Evolutionary conservation across 2,329 filamentous ascomycete genomes (phyloP), one percentile per base, ranked within the genome.

Genomic region (Colletotrichum abscissum): DNA sequence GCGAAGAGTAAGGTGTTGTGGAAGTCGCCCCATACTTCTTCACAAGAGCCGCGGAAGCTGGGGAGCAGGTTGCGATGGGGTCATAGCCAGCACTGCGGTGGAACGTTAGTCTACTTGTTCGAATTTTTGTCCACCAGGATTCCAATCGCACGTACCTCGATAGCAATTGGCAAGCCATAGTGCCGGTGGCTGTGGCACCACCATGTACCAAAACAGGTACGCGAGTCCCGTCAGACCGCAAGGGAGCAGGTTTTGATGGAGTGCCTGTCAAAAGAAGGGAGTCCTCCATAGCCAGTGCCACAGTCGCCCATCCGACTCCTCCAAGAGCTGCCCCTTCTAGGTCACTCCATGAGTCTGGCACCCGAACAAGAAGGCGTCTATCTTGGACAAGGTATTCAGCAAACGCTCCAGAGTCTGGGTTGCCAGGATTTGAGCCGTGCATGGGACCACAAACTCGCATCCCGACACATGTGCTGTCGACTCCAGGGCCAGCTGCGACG

Each of bases 191-290:
- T 1, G 80, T 80, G 0, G 74, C 77, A 4, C 75, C 80, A 5
- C 80, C 80, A 24, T 80, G 81, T 2, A 81, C 76, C 2, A 81
- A 60, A 3, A 81, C 77, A 1, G 78, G 77, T 11, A 62, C 42
- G 6, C 9, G 59, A 8, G 58, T 19, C 3, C n/a, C 22, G 22
- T 62, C 19, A 78, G 59, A 2, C 62, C 38, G 7, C 66, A 54
- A 7, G 35, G 52, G 73, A 14, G 79, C 38, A 4, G 76, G 76
- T 3, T 78, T 33, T 11, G 66, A 69, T 1, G 66, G 66, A 22
- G 33, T 19, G 7, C 66, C 66, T 19, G 22, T 28, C 9, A 69
- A 33, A 8, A 14, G 16, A 5, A 69, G 33, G 3, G 59, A 22
- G 49, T 69, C 66, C 4, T 24, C 22, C 9, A 69, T 46, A 12